These are phyloP conservation scores for Rhodotorula sp. DNA, from an alignment of 1,284 basidiomycete genomes.

Conservation along the genomic window DNA sequence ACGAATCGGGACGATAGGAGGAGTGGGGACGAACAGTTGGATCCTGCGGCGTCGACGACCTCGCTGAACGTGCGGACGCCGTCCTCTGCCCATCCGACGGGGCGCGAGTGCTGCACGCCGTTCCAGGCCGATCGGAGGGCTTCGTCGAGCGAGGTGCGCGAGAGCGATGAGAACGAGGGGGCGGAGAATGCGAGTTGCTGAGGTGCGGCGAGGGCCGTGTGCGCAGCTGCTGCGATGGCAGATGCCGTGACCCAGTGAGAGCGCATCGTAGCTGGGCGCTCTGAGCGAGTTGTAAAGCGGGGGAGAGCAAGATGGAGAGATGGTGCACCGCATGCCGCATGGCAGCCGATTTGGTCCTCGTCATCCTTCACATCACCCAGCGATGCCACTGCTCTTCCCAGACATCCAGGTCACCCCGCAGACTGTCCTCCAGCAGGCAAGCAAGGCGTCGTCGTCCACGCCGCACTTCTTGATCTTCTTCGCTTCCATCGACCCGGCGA, in stretches of 20 bases:
- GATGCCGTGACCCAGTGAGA: too few species aligned
- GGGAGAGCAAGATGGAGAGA: slow-evolving; percentile 4
- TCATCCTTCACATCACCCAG: background rate
- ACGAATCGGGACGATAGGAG: background rate
- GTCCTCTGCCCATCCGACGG: slow-evolving; percentile 17
- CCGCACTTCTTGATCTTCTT: slow-evolving; percentile 51
- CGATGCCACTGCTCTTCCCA: slow-evolving; percentile 31
- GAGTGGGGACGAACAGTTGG: slow-evolving; percentile 23
- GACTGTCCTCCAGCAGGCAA: slow-evolving; percentile 21
- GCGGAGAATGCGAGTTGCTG: slow-evolving; percentile 2
- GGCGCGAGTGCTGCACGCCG: slow-evolving; percentile 6
- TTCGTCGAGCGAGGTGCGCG: background rate
- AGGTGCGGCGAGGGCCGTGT: background rate
- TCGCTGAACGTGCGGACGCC: slow-evolving; percentile 26
- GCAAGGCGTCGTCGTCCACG: slow-evolving; percentile 45
- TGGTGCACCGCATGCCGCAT: background rate
- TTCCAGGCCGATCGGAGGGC: slow-evolving; percentile 5
- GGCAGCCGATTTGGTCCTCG: background rate
- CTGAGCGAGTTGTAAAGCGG: background rate
- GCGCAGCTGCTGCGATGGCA: too few species aligned
- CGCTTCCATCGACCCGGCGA: slow-evolving; percentile 46
- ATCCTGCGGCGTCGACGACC: slow-evolving; percentile 10
- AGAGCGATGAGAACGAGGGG: too few species aligned
- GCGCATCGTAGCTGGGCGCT: background rate
- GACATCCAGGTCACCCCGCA: slow-evolving; percentile 6